Conservation (phyloP, 2,329 filamentous ascomycete species). For the Madurella fahalii region DNA sequence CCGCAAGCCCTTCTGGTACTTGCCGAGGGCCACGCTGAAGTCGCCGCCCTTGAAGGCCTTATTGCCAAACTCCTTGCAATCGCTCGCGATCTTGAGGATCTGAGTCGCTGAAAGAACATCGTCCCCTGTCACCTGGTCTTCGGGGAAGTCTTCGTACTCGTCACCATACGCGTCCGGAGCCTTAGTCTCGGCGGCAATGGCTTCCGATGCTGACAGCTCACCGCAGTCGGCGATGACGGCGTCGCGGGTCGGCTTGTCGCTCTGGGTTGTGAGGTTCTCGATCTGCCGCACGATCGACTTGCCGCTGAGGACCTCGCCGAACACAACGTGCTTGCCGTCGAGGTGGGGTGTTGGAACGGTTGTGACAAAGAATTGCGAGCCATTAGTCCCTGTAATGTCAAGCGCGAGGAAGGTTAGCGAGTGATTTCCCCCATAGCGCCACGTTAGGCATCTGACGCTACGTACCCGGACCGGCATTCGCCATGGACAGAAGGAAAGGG, state of each 20-base stretch:
- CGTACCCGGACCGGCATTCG: conserved; percentile 87
- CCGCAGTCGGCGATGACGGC: conserved; percentile 79
- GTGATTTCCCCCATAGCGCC: background rate
- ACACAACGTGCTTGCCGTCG: conserved; percentile 95
- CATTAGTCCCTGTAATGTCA: conserved; percentile 68
- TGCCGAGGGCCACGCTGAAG: conserved; percentile 67
- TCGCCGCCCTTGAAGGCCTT: conserved; percentile 82
- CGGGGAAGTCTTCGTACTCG: conserved; percentile 91
- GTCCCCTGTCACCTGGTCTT: conserved; percentile 59
- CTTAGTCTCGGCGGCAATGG: conserved; percentile 59
- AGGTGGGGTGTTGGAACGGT: conserved; percentile 93
- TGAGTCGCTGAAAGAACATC: conserved; percentile 61
- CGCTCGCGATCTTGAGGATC: conserved; percentile 72
- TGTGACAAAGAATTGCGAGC: conserved; percentile 97
- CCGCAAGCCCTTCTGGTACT: conserved; percentile 90
- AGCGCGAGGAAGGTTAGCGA: background rate
- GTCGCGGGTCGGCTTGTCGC: conserved; percentile 74
- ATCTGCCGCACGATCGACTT: conserved; percentile 88
- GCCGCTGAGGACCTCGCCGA: conserved; percentile 87
- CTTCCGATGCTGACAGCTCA: conserved; percentile 70
- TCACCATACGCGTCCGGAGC: conserved; percentile 78
- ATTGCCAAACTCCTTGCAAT: conserved; percentile 90
- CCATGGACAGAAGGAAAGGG: conserved; percentile 94
- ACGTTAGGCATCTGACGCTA: conserved; percentile 10
- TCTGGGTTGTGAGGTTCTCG: conserved; percentile 74